Evolutionary conservation across 805 yeast species (phyloP).

Genomic region (Yamadazyma takamatsuzukensis): DNA sequence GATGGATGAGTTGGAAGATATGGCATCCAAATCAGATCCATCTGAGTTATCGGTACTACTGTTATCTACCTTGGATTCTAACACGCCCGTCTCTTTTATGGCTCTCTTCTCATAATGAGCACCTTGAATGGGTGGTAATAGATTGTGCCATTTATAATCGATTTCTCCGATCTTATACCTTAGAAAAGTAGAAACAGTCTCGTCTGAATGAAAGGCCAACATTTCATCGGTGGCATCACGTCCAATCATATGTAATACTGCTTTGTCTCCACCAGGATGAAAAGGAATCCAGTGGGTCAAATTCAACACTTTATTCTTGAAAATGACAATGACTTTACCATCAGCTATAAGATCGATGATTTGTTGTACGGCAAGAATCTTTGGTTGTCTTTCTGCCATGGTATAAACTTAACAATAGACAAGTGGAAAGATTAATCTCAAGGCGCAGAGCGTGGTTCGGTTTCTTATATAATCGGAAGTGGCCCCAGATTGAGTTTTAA

Average conservation of each 20-base stretch:
- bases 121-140: conserved; percentile 88
- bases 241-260: conserved; percentile 81
- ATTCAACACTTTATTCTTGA: conserved; percentile 55
- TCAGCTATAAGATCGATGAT: conserved; percentile 41
- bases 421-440: too few species aligned
- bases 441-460: too few species aligned
- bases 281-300: conserved; percentile 65
- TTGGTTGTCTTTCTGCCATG: too few species aligned
- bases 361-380: conserved; percentile 3
- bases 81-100: background rate
- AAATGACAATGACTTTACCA: conserved; percentile 72
- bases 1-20: conserved; percentile 2
- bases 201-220: conserved; percentile 73
- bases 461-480: too few species aligned
- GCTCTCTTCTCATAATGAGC: conserved; percentile 35
- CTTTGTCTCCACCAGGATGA: conserved; percentile 91
- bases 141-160: conserved; percentile 63
- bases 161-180: conserved; percentile 65
- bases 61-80: conserved; percentile 4
- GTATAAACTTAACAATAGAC: too few species aligned
- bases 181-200: conserved; percentile 48
- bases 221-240: conserved; percentile 90
- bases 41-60: conserved; percentile 12
- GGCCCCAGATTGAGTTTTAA: too few species aligned
- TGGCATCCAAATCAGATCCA: conserved; percentile 9